These are phyloP conservation scores for Ensete glaucum DNA, from an alignment of 176 grass and related monocot genomes.

Conservation along the genomic window DNA sequence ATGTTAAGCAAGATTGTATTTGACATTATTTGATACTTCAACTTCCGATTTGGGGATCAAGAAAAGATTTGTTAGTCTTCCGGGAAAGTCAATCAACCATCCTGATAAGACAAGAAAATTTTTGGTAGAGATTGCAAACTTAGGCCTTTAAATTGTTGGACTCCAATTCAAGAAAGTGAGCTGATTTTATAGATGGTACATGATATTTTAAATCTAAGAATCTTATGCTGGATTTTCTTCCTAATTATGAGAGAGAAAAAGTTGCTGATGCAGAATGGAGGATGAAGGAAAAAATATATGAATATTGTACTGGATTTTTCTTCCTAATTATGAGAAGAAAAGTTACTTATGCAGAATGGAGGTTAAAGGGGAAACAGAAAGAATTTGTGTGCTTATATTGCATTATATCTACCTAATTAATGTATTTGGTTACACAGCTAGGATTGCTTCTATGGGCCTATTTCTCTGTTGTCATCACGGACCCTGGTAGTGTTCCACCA, in stretches of 20 bases:
- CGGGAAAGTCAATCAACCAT: neutral
- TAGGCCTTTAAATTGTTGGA: neutral
- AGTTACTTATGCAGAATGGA: no score
- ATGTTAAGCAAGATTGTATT: neutral
- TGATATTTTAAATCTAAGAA: neutral
- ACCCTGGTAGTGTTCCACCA: slow-evolving; percentile 66
- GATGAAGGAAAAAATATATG: neutral
- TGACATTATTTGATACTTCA: neutral
- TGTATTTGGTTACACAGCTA: slow-evolving; percentile 40
- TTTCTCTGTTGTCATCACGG: slow-evolving; percentile 76
- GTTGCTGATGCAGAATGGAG: no score
- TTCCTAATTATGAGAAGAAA: no score
- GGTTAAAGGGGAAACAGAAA: no score
- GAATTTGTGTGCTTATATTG: neutral
- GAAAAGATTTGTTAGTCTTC: neutral
- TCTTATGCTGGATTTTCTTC: neutral
- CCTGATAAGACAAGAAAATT: neutral
- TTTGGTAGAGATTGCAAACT: neutral
- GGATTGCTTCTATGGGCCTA: slow-evolving; percentile 92
- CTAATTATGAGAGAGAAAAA: no score
- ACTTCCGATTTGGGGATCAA: neutral
- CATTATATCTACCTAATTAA: slow-evolving; percentile 1
- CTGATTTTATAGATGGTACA: neutral
- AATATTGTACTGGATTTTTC: neutral
- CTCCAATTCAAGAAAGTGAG: neutral